Conservation (phyloP, 257 asterid species). For the Ocimum tenuiflorum region DNA sequence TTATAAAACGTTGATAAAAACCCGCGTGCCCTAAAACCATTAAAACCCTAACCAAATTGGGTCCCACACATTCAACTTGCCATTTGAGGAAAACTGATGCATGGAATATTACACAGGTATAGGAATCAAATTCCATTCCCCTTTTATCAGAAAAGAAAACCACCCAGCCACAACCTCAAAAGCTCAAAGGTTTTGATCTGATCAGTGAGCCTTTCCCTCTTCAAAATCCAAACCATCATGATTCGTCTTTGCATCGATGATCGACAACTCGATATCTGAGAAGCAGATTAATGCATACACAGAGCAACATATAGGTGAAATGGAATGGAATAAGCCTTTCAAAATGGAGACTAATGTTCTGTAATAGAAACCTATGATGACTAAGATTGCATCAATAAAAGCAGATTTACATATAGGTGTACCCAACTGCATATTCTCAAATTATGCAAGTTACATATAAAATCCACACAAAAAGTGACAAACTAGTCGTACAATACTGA, state of each 20-base stretch:
- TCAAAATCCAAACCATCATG: not conserved
- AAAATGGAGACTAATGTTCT: constrained; percentile 15
- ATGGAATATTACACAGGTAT: constrained; percentile 20
- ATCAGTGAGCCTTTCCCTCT: not conserved
- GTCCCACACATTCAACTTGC: not conserved
- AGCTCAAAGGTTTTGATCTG: constrained; percentile 7
- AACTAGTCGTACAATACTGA: constrained; percentile 13
- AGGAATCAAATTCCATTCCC: constrained; percentile 25
- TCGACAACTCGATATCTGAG: not conserved
- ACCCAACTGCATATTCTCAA: constrained; percentile 12
- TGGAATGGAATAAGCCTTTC: not conserved
- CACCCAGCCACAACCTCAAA: constrained; percentile 22
- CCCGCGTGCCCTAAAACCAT: too few species aligned
- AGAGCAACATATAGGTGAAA: not conserved
- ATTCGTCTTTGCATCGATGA: too few species aligned
- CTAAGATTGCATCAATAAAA: constrained; percentile 9
- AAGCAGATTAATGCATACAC: not conserved
- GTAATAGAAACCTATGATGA: constrained; percentile 12
- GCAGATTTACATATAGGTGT: constrained; percentile 31
- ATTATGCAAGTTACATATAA: constrained; percentile 16
- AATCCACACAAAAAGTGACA: constrained; percentile 34
- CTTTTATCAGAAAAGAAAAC: constrained; percentile 1
- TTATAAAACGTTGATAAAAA: too few species aligned
- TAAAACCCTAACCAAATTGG: too few species aligned
- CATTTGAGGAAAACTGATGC: constrained; percentile 8